Base-by-base conservation (phyloP, 129 eudicot genomes). In the Deinandra increscens region DNA sequence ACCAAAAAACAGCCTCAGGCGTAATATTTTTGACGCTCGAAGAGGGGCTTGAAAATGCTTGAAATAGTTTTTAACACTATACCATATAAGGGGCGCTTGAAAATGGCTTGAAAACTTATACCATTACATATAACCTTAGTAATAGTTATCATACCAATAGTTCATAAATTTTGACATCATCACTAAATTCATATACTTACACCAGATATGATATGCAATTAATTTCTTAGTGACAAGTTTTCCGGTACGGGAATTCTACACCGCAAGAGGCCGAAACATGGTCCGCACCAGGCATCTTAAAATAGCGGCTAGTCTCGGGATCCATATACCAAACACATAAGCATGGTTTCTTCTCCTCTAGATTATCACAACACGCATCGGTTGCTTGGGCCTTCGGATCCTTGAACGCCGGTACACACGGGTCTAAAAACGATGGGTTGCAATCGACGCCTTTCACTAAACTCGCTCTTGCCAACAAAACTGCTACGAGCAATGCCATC, bases 181-280 rank as follows among this genome's bases (percentile, higher is more conserved):
- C n/a, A n/a, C n/a, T n/a, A n/a, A n/a, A n/a, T n/a, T n/a, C n/a
- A n/a, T n/a, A n/a, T n/a, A n/a, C n/a, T n/a, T n/a, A n/a, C n/a
- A n/a, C n/a, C n/a, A n/a, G 15, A 4, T 15, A 15, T 17, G 15
- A 54, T 22, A 55, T 9, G 61, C 17, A 55, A 55, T 55, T 22
- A 55, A 55, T 55, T 22, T 9, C 1, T 7, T 55, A 55, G 37
- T 26, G 15, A 55, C 61, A 55, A 55, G 61, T 55, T 55, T 55
- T 55, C 15, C 37, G 37, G 61, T 55, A 55, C 15, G 37, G 61
- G 23, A 55, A 55, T 7, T 55, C 61, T 10, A 55, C 61, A 55
- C 61, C 61, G 23, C 61, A 55, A 23, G 61, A 22, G 23, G 61
- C n/a, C 23, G 61, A 55, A 55, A 55, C 61, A 5, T 55, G n/a